Conservation (phyloP, 83 land plant species). For the Picea abies region DNA sequence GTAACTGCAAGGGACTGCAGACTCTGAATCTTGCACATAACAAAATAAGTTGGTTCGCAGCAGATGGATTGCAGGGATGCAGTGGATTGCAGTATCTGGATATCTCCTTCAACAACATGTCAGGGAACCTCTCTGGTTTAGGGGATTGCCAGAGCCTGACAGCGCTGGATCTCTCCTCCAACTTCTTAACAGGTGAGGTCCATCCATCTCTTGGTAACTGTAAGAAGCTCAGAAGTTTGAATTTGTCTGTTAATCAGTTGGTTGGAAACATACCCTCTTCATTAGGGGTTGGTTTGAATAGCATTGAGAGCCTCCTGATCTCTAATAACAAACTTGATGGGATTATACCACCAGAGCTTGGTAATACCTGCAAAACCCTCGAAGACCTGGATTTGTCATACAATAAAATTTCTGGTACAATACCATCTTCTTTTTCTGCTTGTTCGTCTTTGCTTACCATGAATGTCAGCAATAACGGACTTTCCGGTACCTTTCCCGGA, state of each 20-base stretch:
- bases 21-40: conserved; percentile 60
- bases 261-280: conserved; percentile 27
- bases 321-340: conserved; percentile 42
- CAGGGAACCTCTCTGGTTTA: conserved; percentile 32
- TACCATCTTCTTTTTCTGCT: conserved; percentile 42
- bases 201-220: conserved; percentile 19
- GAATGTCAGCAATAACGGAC: conserved; percentile 43
- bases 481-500: conserved; percentile 57
- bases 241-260: conserved; percentile 42
- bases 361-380: conserved; percentile 29
- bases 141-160: conserved; percentile 31
- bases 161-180: conserved; percentile 59
- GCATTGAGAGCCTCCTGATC: conserved; percentile 28
- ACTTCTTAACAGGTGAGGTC: conserved; percentile 39
- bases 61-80: neutral
- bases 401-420: conserved; percentile 46
- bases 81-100: conserved; percentile 34
- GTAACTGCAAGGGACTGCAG: conserved; percentile 32
- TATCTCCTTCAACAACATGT: conserved; percentile 50
- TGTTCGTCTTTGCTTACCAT: conserved; percentile 35
- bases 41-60: conserved; percentile 13
- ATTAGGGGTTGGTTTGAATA: conserved; percentile 20
- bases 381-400: conserved; percentile 53
- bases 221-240: conserved; percentile 24
- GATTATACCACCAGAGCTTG: conserved; percentile 24